Evolutionary conservation across 192 early-diverging fungal species (phyloP).

Genomic region (Endogone sp.): DNA sequence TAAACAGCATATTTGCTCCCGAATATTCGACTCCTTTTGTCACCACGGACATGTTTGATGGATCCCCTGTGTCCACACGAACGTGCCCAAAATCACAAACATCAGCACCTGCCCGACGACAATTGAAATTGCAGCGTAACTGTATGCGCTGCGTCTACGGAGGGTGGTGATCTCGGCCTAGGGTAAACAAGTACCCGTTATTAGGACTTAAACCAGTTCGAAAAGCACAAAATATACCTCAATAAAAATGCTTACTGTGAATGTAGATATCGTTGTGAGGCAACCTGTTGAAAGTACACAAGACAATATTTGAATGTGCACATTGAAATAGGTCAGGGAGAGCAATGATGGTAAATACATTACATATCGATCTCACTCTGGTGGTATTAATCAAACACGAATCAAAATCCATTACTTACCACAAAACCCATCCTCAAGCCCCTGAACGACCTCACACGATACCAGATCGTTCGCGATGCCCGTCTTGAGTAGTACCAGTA

Average conservation of each 20-base stretch:
- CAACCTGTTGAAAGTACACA: too few relatives aligned
- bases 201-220: neutral
- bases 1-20: too few relatives aligned
- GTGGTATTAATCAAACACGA: too few relatives aligned
- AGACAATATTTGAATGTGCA: too few relatives aligned
- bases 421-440: slow-evolving; percentile 50
- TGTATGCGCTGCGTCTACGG: slow-evolving; percentile 21
- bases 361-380: too few relatives aligned
- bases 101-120: slow-evolving; percentile 29
- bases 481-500: slow-evolving; percentile 33
- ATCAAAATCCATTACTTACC: too few relatives aligned
- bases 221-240: neutral
- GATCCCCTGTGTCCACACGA: slow-evolving; percentile 33
- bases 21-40: neutral
- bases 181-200: neutral
- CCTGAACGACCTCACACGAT: slow-evolving; percentile 32
- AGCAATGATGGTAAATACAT: too few relatives aligned
- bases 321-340: too few relatives aligned
- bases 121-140: slow-evolving; percentile 27
- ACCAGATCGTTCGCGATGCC: slow-evolving; percentile 19
- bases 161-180: slow-evolving; percentile 30
- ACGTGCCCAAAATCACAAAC: slow-evolving; percentile 39
- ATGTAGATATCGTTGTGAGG: slow-evolving; percentile 20
- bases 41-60: slow-evolving; percentile 4
- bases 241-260: slow-evolving; percentile 3